phyloP scores from a whole-genome alignment of 148 eudicot species.

The Rhododendron kiyosumense region DNA sequence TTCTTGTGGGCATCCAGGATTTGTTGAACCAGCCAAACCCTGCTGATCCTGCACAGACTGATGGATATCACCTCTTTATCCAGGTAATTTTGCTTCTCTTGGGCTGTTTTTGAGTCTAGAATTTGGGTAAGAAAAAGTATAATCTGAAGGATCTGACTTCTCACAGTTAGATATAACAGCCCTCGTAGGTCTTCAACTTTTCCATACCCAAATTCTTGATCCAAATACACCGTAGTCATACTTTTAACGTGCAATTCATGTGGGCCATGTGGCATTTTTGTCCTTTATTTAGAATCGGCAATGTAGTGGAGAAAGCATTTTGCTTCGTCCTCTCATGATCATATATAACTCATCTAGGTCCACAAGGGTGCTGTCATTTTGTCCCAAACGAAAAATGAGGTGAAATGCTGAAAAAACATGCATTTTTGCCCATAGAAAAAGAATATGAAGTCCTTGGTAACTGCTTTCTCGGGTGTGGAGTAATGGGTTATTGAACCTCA shows the following conservation, averaged over 20 bases:
- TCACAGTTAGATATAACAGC: background rate
- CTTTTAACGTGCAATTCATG: background rate
- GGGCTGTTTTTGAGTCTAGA: background rate
- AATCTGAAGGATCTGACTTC: background rate
- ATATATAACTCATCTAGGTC: background rate
- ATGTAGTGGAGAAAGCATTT: background rate
- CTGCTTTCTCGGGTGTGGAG: background rate
- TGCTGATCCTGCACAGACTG: conserved; percentile 73
- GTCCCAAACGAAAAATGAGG: background rate
- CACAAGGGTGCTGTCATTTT: background rate
- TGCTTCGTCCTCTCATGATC: background rate
- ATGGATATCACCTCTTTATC: conserved; percentile 69
- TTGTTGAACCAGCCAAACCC: conserved; percentile 75
- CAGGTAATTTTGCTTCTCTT: conserved; percentile 39
- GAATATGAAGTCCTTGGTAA: background rate
- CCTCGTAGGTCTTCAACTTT: background rate
- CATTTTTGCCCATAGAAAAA: too few species aligned
- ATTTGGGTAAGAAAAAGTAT: background rate
- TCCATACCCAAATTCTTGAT: background rate
- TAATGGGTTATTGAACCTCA: background rate
- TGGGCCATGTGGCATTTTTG: background rate
- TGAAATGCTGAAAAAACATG: background rate
- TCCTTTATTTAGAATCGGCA: background rate
- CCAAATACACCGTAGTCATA: background rate
- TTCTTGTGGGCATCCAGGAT: conserved; percentile 80